A percentile compares a stretch with the other conserved stretches of the same genome.
phyloP scores from a whole-genome alignment of 495 filamentous ascomycete species.

The Tuber calosporum region DNA sequence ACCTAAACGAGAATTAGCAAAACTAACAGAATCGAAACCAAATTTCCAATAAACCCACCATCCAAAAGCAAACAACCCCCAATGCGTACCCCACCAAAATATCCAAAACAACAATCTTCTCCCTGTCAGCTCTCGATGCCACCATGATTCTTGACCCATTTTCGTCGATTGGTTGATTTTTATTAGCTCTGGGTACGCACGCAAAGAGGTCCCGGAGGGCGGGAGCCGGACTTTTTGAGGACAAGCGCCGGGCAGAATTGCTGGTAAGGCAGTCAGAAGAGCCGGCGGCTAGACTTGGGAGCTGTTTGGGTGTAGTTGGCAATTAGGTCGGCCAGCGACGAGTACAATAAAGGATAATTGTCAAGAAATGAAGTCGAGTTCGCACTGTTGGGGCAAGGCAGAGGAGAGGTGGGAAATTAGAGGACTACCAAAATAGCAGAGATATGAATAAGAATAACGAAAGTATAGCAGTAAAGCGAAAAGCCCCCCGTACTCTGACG shows the following conservation, averaged over 20 bases:
- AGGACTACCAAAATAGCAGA: slow-evolving; percentile 10
- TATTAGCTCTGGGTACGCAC: slow-evolving; percentile 5
- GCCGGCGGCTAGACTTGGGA: slow-evolving; percentile 10
- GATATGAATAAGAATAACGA: slow-evolving; percentile 11
- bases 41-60: slow-evolving; percentile 56
- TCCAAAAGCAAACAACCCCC: slow-evolving; percentile 73
- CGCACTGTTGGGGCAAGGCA: slow-evolving; percentile 3
- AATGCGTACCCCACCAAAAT: slow-evolving; percentile 78
- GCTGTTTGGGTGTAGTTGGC: slow-evolving; percentile 18
- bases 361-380: slow-evolving; percentile 10
- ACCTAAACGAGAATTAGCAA: slow-evolving; percentile 50
- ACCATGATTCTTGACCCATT: slow-evolving; percentile 45
- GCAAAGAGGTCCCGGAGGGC: background rate
- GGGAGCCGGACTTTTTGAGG: background rate
- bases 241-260: background rate
- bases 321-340: slow-evolving; percentile 39
- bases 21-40: slow-evolving; percentile 8
- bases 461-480: slow-evolving; percentile 7
- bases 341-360: slow-evolving; percentile 11
- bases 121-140: slow-evolving; percentile 56
- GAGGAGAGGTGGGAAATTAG: slow-evolving; percentile 3
- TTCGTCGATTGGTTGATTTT: slow-evolving; percentile 35
- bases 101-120: slow-evolving; percentile 72
- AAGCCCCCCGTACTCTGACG: slow-evolving; percentile 7
- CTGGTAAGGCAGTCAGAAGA: background rate